Evolutionary conservation across 257 asterid genomes (phyloP).

Genomic region (Thymus quinquecostatus): DNA sequence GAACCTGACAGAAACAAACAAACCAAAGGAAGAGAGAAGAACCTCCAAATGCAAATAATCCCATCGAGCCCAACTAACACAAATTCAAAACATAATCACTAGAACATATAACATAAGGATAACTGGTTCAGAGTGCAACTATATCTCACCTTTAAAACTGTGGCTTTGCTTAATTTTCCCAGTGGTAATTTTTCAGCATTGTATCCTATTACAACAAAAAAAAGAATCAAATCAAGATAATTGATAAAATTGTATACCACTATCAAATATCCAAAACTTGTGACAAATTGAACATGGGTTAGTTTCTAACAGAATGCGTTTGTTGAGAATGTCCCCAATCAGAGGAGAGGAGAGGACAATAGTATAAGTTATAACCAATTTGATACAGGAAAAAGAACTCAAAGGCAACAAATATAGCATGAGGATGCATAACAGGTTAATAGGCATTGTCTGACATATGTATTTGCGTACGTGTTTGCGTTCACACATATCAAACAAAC

Average conservation of each 20-base stretch:
- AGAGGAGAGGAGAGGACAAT: neutral
- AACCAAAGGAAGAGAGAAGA: neutral
- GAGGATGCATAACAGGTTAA: neutral
- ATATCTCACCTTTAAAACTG: conserved; percentile 74
- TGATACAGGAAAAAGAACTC: conserved; percentile 17
- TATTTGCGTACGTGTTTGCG: neutral
- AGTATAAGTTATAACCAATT: neutral
- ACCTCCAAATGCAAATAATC: conserved; percentile 22
- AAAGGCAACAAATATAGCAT: neutral
- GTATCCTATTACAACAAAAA: conserved; percentile 61
- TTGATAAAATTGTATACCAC: conserved; percentile 11
- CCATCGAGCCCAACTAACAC: conserved; percentile 14
- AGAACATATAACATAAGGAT: conserved; percentile 17
- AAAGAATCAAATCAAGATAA: conserved; percentile 23
- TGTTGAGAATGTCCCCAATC: neutral
- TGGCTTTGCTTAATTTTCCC: conserved; percentile 93
- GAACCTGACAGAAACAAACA: neutral
- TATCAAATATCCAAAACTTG: conserved; percentile 15
- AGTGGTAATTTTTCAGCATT: conserved; percentile 93
- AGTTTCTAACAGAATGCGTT: conserved; percentile 10
- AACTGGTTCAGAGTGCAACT: conserved; percentile 8
- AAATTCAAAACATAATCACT: neutral
- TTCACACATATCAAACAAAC: conserved; percentile 14
- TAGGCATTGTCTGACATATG: neutral
- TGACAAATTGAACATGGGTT: conserved; percentile 15